Evolutionary conservation across 2,329 filamentous ascomycete species (phyloP).

Genomic region (Fusarium sp.): DNA sequence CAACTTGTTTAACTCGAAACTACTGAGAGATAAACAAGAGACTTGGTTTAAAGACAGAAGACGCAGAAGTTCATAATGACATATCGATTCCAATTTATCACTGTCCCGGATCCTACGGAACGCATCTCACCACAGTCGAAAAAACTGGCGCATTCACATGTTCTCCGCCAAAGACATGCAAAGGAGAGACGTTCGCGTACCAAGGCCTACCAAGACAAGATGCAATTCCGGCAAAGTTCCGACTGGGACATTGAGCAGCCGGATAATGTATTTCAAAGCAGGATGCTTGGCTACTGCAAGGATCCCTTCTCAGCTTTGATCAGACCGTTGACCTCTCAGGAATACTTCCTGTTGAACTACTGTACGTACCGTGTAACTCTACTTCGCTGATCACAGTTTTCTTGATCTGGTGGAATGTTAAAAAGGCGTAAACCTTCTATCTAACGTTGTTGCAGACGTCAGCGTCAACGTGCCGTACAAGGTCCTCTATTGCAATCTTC

Average conservation of each 20-base stretch:
- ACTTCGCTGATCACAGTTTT: no score
- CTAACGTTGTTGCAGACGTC: background rate
- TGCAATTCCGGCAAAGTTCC: background rate
- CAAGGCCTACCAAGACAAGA: slow-evolving; percentile 1
- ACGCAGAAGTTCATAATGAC: background rate
- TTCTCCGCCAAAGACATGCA: slow-evolving; percentile 15
- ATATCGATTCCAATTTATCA: slow-evolving; percentile 13
- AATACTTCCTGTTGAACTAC: slow-evolving; percentile 16
- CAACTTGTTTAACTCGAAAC: background rate
- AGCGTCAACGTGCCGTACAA: slow-evolving; percentile 6
- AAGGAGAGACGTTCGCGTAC: slow-evolving; percentile 13
- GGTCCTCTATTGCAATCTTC: background rate
- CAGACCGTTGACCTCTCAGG: background rate
- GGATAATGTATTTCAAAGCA: background rate
- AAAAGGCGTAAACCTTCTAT: background rate
- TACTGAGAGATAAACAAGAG: background rate
- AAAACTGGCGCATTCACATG: slow-evolving; percentile 18
- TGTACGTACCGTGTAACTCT: slow-evolving; percentile 1
- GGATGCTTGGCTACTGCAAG: background rate
- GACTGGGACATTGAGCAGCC: background rate
- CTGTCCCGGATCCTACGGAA: slow-evolving; percentile 10
- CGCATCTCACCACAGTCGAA: background rate
- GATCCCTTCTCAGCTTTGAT: slow-evolving; percentile 7
- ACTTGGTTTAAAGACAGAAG: background rate
- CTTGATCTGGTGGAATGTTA: fast-evolving